These are phyloP conservation scores for Cicer chorassanicum DNA, from an alignment of 306 rosid species.

Conservation along the genomic window DNA sequence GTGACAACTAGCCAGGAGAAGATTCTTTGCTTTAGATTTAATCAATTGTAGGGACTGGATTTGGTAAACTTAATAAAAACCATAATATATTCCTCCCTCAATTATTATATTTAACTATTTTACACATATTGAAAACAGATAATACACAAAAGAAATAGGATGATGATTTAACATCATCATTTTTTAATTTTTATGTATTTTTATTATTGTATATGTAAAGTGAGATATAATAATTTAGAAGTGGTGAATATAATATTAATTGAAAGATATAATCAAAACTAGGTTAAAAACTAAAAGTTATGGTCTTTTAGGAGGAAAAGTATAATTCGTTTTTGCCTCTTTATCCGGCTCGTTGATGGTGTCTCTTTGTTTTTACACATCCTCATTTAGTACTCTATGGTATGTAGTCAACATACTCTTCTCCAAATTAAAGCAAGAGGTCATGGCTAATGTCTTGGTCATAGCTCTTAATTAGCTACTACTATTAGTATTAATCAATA, in stretches of 20 bases:
- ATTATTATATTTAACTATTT: too few relatives aligned
- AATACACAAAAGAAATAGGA: too few relatives aligned
- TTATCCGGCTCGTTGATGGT: background rate
- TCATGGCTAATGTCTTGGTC: slow-evolving; percentile 31
- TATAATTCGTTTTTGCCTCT: background rate
- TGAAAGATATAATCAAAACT: too few relatives aligned
- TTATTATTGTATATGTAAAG: too few relatives aligned
- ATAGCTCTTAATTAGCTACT: slow-evolving; percentile 18
- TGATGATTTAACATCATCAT: too few relatives aligned
- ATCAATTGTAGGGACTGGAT: background rate
- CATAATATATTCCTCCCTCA: background rate
- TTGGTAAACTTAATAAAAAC: background rate
- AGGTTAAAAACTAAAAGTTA: too few relatives aligned
- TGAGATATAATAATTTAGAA: too few relatives aligned
- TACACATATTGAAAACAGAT: too few relatives aligned
- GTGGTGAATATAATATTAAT: too few relatives aligned
- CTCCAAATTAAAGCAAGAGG: background rate
- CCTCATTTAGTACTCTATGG: background rate
- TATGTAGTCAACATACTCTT: background rate
- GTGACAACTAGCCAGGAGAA: slow-evolving; percentile 30
- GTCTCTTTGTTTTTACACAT: background rate
- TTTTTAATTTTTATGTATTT: too few relatives aligned
- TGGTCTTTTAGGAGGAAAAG: too few relatives aligned
- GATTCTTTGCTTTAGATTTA: slow-evolving; percentile 44
- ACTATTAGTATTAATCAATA: background rate